Evolutionary conservation across 1,284 basidiomycete species (phyloP).

Genomic region (Rhodotorula sp.): DNA sequence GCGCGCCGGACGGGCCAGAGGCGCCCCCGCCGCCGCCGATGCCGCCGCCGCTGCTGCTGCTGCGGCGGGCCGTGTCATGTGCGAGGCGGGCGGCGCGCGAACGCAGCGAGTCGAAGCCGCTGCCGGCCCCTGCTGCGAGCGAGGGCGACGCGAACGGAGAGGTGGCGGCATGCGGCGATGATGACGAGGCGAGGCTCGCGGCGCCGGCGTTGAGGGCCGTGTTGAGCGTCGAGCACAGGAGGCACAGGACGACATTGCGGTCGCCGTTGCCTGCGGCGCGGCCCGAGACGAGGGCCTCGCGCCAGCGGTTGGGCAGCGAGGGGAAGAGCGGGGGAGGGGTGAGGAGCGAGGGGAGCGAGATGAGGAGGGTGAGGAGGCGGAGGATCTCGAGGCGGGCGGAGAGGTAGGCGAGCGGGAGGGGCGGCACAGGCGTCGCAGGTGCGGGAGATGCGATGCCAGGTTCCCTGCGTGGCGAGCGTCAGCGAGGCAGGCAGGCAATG

Average conservation of each 20-base stretch:
- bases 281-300: constrained; percentile 57
- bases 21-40: background rate
- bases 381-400: constrained; percentile 38
- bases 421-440: background rate
- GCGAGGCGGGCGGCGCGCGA: constrained; percentile 26
- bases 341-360: constrained; percentile 71
- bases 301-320: constrained; percentile 74
- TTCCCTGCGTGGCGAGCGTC: constrained; percentile 21
- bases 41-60: constrained; percentile 9
- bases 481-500: background rate
- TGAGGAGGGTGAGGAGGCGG: constrained; percentile 70
- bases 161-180: background rate
- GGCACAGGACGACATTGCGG: constrained; percentile 59
- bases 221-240: constrained; percentile 87
- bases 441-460: constrained; percentile 18
- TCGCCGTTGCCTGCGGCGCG: background rate
- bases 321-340: constrained; percentile 71
- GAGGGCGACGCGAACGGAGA: background rate
- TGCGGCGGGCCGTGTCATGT: constrained; percentile 25
- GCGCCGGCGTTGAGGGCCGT: constrained; percentile 64
- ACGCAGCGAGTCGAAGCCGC: constrained; percentile 4
- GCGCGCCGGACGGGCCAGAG: background rate
- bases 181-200: constrained; percentile 44
- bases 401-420: constrained; percentile 8
- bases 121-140: background rate